phyloP scores from a whole-genome alignment of 352 stramenopile species.

The Globisporangium radiosum region DNA sequence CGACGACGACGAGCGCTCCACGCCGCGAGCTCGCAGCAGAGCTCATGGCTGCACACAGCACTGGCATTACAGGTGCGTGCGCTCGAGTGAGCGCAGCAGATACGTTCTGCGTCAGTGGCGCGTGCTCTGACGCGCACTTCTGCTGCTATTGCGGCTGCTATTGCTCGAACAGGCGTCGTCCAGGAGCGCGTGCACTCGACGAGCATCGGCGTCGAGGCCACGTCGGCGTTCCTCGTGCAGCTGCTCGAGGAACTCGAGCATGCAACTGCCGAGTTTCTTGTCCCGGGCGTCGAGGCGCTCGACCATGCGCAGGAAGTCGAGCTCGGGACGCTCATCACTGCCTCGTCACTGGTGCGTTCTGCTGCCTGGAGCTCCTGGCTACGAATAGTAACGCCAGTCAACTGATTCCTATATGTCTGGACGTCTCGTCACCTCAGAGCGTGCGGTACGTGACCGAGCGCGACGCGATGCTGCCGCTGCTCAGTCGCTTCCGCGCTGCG shows the following conservation, averaged over 20 bases:
- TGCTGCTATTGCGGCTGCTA: background rate
- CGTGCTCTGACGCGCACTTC: background rate
- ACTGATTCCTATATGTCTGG: too few relatives aligned
- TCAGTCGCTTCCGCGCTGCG: conserved; percentile 40
- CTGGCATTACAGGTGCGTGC: conserved; percentile 22
- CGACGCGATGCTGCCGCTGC: conserved; percentile 45
- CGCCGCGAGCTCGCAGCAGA: conserved; percentile 17
- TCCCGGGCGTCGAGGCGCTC: conserved; percentile 7
- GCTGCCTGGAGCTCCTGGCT: background rate
- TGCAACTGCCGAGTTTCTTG: conserved; percentile 31
- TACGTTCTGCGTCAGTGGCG: too few relatives aligned
- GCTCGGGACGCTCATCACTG: conserved; percentile 60
- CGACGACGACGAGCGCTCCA: background rate
- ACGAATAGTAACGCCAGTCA: too few relatives aligned
- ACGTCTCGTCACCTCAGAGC: conserved; percentile 20
- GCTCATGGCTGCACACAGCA: conserved; percentile 21
- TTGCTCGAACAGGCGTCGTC: conserved; percentile 36
- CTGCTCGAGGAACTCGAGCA: conserved; percentile 61
- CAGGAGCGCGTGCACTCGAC: conserved; percentile 77
- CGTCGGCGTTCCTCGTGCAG: conserved; percentile 54
- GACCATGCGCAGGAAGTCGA: conserved; percentile 59
- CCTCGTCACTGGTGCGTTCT: conserved; percentile 39
- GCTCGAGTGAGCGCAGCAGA: too few relatives aligned
- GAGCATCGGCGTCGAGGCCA: conserved; percentile 44
- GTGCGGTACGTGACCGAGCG: conserved; percentile 72